Base-by-base conservation (phyloP, 2,329 filamentous ascomycete species). In the Hypoxylon sp. region DNA sequence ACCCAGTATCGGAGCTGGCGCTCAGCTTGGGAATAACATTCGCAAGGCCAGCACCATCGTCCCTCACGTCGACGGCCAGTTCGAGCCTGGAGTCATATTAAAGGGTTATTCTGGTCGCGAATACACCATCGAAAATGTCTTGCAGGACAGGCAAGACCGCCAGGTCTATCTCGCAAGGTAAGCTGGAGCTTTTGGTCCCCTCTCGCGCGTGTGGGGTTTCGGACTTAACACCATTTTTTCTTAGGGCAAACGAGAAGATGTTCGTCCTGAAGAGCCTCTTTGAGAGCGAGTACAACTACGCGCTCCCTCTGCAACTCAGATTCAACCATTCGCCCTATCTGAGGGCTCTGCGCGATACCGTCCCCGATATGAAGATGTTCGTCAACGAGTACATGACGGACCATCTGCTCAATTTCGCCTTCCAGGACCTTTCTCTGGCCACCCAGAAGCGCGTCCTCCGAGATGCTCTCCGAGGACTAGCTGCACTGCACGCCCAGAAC, bases 301-400 rank as follows among this genome's bases (percentile, higher is more conserved):
- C 71, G 27, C 60, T 73, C 37, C 68, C 71, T 33, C 49, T 73
- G 20, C 71, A 73, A 48, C 51, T 71, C 33, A 67, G 69, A 49
- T 68, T 72, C 49, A 67, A 67, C 29, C 65, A 64, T 33, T 73
- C 70, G 53, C 73, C 72, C 23, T 73, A 78, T 62, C 59, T 79
- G 43, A 73, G 77, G 29, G 70, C 73, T 3, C 53, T 74, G 15
- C 67, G 73, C 38, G 78, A 81, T 63, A 76, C 74, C 33, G 70
- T 79, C 57, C 77, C 78, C 5, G 74, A 77, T 17, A 69, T 76
- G 59, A 75, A 73, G 24, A 77, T 79, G 69, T 79, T 80, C 59
- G 74, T 79, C 57, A 80, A 77, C 52, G 73, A 75, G 55, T 79
- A 79, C 67, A 68, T 78, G 59, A 73, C 69, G 4, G 75, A 76